Conservation (phyloP, 129 eudicot species). For the Lactuca sativa region DNA sequence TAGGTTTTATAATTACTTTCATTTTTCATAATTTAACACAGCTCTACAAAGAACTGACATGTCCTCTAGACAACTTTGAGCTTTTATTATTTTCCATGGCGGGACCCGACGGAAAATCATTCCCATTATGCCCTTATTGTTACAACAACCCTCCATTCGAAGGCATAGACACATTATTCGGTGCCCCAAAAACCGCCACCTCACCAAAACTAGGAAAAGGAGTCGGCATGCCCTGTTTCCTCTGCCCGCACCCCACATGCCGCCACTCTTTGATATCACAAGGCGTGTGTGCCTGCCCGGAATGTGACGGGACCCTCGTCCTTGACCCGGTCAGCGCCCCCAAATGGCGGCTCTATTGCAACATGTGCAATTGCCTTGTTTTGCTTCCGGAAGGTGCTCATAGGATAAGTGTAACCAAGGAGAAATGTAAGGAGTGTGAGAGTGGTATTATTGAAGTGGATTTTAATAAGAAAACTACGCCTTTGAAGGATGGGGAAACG, state of each 20-base stretch:
- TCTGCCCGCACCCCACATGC: constrained; percentile 85
- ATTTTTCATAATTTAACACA: constrained; percentile 40
- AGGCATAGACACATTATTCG: constrained; percentile 64
- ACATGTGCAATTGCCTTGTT: constrained; percentile 77
- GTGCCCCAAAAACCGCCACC: constrained; percentile 53
- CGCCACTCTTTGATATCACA: constrained; percentile 74
- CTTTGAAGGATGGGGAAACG: constrained; percentile 75
- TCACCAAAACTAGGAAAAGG: constrained; percentile 68
- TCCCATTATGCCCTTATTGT: constrained; percentile 87
- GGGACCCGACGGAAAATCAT: constrained; percentile 87
- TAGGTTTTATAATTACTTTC: constrained; percentile 9
- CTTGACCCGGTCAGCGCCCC: constrained; percentile 86
- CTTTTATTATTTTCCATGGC: constrained; percentile 80
- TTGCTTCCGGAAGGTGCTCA: constrained; percentile 79
- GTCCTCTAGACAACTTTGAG: constrained; percentile 95
- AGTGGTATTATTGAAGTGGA: constrained; percentile 71
- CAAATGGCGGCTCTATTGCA: constrained; percentile 75
- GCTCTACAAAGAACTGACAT: constrained; percentile 86
- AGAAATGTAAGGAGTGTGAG: constrained; percentile 71
- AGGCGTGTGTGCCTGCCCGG: constrained; percentile 95
- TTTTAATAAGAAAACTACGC: constrained; percentile 84
- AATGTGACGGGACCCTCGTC: constrained; percentile 75
- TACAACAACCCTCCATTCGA: constrained; percentile 93
- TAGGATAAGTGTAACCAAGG: constrained; percentile 60
- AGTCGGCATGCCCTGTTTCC: constrained; percentile 93